These are phyloP conservation scores for Craterostigma plantagineum DNA, from an alignment of 257 asterid species.

Conservation along the genomic window DNA sequence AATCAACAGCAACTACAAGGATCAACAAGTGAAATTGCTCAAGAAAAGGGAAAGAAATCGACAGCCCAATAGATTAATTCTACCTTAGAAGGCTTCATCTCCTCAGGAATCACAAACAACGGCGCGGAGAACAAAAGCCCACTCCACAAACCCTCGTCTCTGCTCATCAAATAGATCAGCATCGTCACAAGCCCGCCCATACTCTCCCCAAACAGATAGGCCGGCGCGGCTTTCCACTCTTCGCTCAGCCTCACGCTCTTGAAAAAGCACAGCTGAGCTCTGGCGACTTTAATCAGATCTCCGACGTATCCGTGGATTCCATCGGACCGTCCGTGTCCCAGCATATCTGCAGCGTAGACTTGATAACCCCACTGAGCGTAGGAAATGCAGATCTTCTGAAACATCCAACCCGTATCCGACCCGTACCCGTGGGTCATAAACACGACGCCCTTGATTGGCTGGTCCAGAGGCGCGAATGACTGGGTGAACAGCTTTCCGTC, in stretches of 20 bases:
- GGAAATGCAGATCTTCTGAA: constrained; percentile 71
- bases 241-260: constrained; percentile 48
- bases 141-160: constrained; percentile 54
- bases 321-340: constrained; percentile 95
- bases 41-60: neutral
- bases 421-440: constrained; percentile 96
- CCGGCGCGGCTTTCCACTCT: constrained; percentile 61
- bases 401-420: constrained; percentile 84
- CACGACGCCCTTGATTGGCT: constrained; percentile 47
- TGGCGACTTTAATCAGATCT: constrained; percentile 56
- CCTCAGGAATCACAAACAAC: constrained; percentile 79
- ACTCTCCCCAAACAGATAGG: constrained; percentile 73
- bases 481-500: constrained; percentile 82
- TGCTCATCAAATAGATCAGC: constrained; percentile 67
- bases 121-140: constrained; percentile 88
- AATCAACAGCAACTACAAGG: too few species aligned
- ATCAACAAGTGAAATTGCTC: too few species aligned
- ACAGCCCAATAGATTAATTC: neutral
- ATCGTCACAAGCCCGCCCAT: constrained; percentile 79
- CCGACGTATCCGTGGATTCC: constrained; percentile 73
- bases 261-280: constrained; percentile 40
- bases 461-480: constrained; percentile 60
- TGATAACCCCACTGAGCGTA: constrained; percentile 91
- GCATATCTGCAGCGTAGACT: constrained; percentile 79
- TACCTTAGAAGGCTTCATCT: constrained; percentile 92